phyloP scores from a whole-genome alignment of 2,329 filamentous ascomycete species.

The Alternaria atra region DNA sequence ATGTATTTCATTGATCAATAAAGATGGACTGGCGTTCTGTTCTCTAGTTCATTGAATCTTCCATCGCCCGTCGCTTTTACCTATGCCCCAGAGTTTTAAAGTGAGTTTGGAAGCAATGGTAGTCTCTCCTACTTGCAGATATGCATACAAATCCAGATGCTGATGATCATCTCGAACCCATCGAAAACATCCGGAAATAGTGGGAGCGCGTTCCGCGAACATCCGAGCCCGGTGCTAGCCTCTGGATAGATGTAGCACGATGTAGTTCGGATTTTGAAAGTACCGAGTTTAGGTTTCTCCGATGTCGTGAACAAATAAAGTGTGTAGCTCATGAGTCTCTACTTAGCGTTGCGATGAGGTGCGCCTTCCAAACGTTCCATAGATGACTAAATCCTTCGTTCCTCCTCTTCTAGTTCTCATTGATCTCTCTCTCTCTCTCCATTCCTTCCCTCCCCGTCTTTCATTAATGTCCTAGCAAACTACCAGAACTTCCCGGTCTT shows the following conservation, averaged over 20 bases:
- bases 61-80: neutral
- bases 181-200: neutral
- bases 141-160: neutral
- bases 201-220: neutral
- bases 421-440: neutral
- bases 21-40: neutral
- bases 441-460: neutral
- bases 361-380: neutral
- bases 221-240: neutral
- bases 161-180: neutral
- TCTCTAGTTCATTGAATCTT: neutral
- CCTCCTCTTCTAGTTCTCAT: neutral
- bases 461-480: neutral
- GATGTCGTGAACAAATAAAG: neutral
- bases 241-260: neutral
- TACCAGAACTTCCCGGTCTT: slow-evolving; percentile 20
- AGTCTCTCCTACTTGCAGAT: neutral
- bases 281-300: neutral
- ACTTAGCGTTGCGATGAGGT: neutral
- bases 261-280: neutral
- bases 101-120: neutral
- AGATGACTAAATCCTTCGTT: neutral
- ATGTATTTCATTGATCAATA: neutral
- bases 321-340: neutral
- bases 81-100: neutral